phyloP scores from a whole-genome alignment of 768 basidiomycete species.

The Amanita rimosa region DNA sequence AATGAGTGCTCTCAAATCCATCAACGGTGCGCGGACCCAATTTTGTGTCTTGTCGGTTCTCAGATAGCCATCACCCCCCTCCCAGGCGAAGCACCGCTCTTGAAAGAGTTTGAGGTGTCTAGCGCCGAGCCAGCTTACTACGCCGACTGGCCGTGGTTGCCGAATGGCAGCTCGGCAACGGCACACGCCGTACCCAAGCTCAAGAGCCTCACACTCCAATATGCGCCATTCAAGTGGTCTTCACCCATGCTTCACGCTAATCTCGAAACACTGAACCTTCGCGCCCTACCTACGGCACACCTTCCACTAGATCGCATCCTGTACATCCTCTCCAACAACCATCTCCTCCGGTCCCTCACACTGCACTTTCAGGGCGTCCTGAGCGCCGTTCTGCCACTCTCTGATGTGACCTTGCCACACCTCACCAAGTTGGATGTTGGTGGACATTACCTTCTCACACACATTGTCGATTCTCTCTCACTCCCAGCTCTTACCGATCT shows the following conservation, averaged over 20 bases:
- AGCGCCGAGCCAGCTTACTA: conserved; percentile 52
- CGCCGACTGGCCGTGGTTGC: conserved; percentile 69
- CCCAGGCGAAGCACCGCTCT: conserved; percentile 59
- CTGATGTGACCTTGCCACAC: conserved; percentile 37
- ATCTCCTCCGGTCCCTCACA: conserved; percentile 41
- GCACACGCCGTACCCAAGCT: conserved; percentile 34
- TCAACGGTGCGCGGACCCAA: conserved; percentile 40
- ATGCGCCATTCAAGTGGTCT: conserved; percentile 70
- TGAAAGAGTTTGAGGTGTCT: conserved; percentile 71
- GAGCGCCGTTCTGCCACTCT: conserved; percentile 52
- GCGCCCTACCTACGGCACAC: conserved; percentile 50
- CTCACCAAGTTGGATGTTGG: conserved; percentile 48
- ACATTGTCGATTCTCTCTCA: conserved; percentile 49
- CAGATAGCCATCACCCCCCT: conserved; percentile 9
- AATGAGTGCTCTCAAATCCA: conserved; percentile 60
- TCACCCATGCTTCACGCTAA: conserved; percentile 58
- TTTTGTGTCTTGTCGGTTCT: conserved; percentile 4
- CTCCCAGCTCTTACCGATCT: conserved; percentile 49
- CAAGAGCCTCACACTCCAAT: conserved; percentile 49
- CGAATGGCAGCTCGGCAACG: conserved; percentile 29
- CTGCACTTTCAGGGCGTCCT: conserved; percentile 54
- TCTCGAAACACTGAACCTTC: conserved; percentile 48
- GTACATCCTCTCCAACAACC: conserved; percentile 51
- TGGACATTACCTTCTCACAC: conserved; percentile 54
- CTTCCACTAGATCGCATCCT: conserved; percentile 60